Conservation (phyloP, 805 yeast genomes). For the Yarrowia phangngaensis region DNA sequence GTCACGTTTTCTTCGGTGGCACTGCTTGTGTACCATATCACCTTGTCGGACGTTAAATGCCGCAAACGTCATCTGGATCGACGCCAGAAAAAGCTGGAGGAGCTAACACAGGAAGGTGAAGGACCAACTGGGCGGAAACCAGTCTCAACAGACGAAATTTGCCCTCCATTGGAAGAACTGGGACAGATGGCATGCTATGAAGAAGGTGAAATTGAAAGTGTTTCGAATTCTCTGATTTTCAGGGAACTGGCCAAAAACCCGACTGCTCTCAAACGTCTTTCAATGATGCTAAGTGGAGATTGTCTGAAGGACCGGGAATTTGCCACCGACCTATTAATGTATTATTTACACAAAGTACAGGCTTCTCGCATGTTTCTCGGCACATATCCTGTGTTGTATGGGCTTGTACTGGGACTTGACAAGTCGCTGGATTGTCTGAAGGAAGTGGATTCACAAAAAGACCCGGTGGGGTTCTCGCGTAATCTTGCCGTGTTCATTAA, state of each 20-base stretch:
- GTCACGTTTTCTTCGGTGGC: conserved; percentile 17
- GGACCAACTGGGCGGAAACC: not conserved
- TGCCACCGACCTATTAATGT: conserved; percentile 2
- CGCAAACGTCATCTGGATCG: conserved; percentile 1
- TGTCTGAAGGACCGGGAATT: conserved; percentile 2
- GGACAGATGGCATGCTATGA: conserved; percentile 14
- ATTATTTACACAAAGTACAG: conserved; percentile 4
- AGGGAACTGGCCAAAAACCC: conserved; percentile 16
- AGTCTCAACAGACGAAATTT: not conserved
- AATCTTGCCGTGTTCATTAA: conserved; percentile 1
- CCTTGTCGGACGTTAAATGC: conserved; percentile 2
- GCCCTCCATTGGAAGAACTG: conserved; percentile 6
- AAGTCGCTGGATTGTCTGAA: conserved; percentile 2
- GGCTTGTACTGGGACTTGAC: conserved; percentile 8
- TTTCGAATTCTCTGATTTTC: conserved; percentile 3
- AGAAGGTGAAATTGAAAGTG: conserved; percentile 11
- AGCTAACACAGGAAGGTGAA: not conserved
- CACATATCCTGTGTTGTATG: conserved; percentile 10
- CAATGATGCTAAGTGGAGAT: conserved; percentile 2
- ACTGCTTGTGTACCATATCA: conserved; percentile 13
- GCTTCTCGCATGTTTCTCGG: conserved; percentile 6
- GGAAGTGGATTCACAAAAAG: not conserved
- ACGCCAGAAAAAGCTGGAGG: not conserved
- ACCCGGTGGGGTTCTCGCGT: not conserved
- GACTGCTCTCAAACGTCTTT: conserved; percentile 4